These are phyloP conservation scores for Dendrobium huoshanense DNA, from an alignment of 106 monocot species.

Conservation along the genomic window DNA sequence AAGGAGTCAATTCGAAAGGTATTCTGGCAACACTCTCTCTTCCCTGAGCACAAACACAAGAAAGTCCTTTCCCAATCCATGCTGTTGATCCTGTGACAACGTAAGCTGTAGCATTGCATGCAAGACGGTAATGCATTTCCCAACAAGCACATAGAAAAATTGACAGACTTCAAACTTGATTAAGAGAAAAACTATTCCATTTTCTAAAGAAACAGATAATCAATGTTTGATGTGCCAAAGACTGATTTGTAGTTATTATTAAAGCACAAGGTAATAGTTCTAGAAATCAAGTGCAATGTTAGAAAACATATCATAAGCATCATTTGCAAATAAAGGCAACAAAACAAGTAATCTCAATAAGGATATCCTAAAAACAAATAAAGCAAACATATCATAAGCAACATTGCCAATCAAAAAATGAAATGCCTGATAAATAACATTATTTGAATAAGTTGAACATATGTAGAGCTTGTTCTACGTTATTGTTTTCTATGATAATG, in stretches of 20 bases:
- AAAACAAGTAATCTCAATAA: background rate
- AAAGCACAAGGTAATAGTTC: background rate
- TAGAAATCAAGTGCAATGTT: background rate
- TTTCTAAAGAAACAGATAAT: background rate
- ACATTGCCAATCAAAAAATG: background rate
- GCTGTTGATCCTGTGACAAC: slow-evolving; percentile 73
- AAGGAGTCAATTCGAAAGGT: slow-evolving; percentile 72
- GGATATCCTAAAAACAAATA: background rate
- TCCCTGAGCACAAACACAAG: slow-evolving; percentile 94
- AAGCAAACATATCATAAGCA: background rate
- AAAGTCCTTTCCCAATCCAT: slow-evolving; percentile 90
- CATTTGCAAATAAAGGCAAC: background rate
- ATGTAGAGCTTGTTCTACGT: background rate
- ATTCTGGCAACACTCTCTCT: slow-evolving; percentile 68
- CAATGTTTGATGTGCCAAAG: background rate
- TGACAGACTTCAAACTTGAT: background rate
- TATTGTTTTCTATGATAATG: too few relatives aligned
- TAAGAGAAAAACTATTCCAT: background rate
- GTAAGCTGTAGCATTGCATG: slow-evolving; percentile 40
- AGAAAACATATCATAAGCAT: background rate
- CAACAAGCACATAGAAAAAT: background rate
- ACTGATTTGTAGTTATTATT: background rate
- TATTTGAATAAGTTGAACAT: background rate
- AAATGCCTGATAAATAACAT: background rate
- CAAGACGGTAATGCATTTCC: background rate